A percentile compares a stretch with the other conserved stretches of the same genome.
These are phyloP conservation scores for Macadamia tetraphylla DNA, from an alignment of 164 flowering plant genomes.

Conservation along the genomic window DNA sequence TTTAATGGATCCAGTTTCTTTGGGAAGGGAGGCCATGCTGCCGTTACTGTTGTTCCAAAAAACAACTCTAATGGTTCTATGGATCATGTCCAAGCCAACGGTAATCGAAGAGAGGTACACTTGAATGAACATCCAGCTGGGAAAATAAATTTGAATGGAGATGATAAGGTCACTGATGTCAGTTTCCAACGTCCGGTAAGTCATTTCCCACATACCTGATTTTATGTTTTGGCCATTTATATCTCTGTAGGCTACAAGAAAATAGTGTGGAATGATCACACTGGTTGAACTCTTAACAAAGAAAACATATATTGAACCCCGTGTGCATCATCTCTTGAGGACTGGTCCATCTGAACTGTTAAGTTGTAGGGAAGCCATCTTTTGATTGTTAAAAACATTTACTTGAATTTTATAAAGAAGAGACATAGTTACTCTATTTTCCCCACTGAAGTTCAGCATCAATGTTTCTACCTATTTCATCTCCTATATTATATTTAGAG, in stretches of 20 bases:
- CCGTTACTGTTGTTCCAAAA: constrained; percentile 24
- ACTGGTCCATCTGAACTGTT: neutral
- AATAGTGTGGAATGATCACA: neutral
- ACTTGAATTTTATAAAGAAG: too few species aligned
- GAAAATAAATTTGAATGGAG: constrained; percentile 37
- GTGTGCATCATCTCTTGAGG: neutral
- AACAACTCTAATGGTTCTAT: constrained; percentile 7
- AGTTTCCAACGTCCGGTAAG: constrained; percentile 49
- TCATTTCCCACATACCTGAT: constrained; percentile 3
- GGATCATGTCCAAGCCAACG: constrained; percentile 1
- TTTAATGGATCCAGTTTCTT: constrained; percentile 69
- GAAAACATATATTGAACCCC: neutral
- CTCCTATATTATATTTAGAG: neutral
- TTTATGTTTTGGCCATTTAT: neutral
- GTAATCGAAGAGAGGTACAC: constrained; percentile 30
- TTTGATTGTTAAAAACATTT: too few species aligned
- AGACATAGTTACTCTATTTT: neutral
- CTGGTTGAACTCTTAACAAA: neutral
- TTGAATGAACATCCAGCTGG: constrained; percentile 39
- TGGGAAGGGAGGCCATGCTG: constrained; percentile 43
- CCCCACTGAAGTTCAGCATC: neutral
- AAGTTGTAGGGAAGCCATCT: neutral
- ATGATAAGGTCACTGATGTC: constrained; percentile 34
- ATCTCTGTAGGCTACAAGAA: neutral
- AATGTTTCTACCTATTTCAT: too few species aligned